Evolutionary conservation across 2,329 filamentous ascomycete genomes (phyloP).

Genomic region (Alternaria dauci): DNA sequence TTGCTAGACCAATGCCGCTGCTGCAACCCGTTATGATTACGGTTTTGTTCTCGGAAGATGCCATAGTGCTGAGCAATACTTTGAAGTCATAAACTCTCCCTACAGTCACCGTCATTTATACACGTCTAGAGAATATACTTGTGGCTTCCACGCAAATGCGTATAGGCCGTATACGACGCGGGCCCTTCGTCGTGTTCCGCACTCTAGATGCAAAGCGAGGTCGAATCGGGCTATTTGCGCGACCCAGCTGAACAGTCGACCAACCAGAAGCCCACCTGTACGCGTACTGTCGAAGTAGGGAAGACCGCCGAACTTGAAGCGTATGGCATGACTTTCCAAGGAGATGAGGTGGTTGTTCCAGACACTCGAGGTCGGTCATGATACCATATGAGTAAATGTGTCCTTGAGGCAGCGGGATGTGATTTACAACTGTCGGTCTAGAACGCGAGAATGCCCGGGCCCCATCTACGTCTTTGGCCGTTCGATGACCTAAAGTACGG

Average conservation of each 20-base stretch:
- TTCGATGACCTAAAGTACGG: background rate
- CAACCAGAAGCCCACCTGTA: background rate
- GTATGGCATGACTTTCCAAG: background rate
- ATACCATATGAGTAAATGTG: background rate
- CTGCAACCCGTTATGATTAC: slow-evolving; percentile 36
- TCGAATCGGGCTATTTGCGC: slow-evolving; percentile 3
- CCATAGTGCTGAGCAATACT: slow-evolving; percentile 4
- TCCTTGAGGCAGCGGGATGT: background rate
- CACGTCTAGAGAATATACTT: background rate
- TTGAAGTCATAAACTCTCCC: background rate
- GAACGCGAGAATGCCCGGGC: background rate
- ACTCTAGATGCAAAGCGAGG: background rate
- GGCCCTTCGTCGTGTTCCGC: background rate
- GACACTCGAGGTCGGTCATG: background rate
- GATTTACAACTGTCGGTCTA: background rate
- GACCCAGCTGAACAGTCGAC: background rate
- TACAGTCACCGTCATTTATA: background rate
- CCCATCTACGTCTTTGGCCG: background rate
- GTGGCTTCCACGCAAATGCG: background rate
- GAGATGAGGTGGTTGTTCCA: background rate
- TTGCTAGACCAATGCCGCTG: slow-evolving; percentile 38
- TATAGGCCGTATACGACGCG: background rate
- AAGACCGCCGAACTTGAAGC: background rate
- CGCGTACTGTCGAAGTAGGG: background rate
- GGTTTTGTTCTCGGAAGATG: slow-evolving; percentile 16